A percentile compares a stretch with the other conserved stretches of the same genome.
Conservation (phyloP, 2,329 filamentous ascomycete genomes). For the Coleophoma crateriformis region DNA sequence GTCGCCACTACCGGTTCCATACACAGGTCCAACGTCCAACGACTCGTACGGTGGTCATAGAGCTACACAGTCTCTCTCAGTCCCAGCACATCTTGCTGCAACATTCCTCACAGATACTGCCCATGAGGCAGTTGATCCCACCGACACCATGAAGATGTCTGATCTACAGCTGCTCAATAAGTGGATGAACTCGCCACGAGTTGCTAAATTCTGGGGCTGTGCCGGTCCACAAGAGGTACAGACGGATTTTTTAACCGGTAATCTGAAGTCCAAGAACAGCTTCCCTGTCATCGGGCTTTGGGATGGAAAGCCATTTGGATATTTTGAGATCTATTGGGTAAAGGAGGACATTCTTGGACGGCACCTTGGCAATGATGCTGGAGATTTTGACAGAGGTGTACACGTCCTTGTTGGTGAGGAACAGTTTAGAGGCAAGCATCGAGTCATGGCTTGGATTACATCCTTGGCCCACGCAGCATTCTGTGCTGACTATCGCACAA, state of each 20-base stretch:
- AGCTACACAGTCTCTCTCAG: conserved; percentile 18
- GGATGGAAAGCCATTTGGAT: conserved; percentile 93
- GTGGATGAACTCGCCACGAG: conserved; percentile 86
- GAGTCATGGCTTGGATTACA: conserved; percentile 75
- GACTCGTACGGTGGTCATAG: conserved; percentile 19
- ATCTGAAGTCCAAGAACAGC: conserved; percentile 64
- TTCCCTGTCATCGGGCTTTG: conserved; percentile 92
- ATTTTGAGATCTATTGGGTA: conserved; percentile 98
- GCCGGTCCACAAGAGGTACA: conserved; percentile 49
- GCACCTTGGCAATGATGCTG: conserved; percentile 60
- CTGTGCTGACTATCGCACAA: conserved; percentile 71
- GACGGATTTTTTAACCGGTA: conserved; percentile 61
- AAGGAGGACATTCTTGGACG: conserved; percentile 80
- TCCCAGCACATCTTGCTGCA: conserved; percentile 27
- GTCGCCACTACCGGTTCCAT: conserved; percentile 55
- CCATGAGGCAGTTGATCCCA: conserved; percentile 37
- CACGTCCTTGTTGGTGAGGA: conserved; percentile 90
- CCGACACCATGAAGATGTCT: conserved; percentile 29
- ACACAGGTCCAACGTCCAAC: conserved; percentile 49
- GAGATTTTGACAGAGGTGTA: conserved; percentile 81
- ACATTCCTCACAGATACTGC: conserved; percentile 29
- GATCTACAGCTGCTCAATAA: conserved; percentile 68
- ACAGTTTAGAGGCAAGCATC: conserved; percentile 75
- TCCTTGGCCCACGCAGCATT: conserved; percentile 85
- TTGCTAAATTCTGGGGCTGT: conserved; percentile 79